Base-by-base conservation (phyloP, 164 flowering plant genomes). In the Akebia trifoliata region DNA sequence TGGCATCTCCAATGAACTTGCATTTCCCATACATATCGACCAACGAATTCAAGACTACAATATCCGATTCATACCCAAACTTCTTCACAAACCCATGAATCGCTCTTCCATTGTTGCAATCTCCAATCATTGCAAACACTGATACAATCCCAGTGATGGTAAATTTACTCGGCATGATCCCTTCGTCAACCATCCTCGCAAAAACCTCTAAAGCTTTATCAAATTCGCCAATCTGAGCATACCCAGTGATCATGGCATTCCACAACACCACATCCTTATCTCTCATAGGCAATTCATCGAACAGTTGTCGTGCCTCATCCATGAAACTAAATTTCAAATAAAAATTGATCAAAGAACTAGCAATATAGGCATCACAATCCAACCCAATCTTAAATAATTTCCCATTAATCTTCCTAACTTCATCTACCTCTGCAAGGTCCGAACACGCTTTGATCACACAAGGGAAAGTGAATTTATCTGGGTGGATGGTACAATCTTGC, bases 1-100 rank as follows among this genome's bases (percentile, higher is more conserved):
- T 28, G 0, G 95, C 82, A 53, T 78, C 80, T 24, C 6, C 45
- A 40, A 76, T 12, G 20, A 69, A 51, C 52, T 66, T 71, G 69
- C 86, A 78, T 69, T 86, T 86, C 18, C 90, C 86, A 71, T 86
- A 86, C 85, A 81, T 71, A 59, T 84, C 90, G 36, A 84, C 76
- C 68, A 86, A 65, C 0, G 87, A 71, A 62, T 84, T 84, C 1
- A 46, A 68, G 28, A 86, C 82, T 2, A 61, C 75, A 56, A 76
- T 49, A 40, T 70, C 75, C 0, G 72, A 70, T 30, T 68, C 82
- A 59, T 68, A 79, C 4, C 86, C 84, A 61, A 59, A 56, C 60
- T 81, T 82, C 54, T 66, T 56, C 17, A 66, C 81, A 64, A 73
- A 68, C 6, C 77, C 83, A 72, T 84, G 90, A 54, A 84, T 48